Evolutionary conservation across 2,329 filamentous ascomycete species (phyloP), one percentile per base, ranked within the genome.

Genomic region (Neofusicoccum parvum): DNA sequence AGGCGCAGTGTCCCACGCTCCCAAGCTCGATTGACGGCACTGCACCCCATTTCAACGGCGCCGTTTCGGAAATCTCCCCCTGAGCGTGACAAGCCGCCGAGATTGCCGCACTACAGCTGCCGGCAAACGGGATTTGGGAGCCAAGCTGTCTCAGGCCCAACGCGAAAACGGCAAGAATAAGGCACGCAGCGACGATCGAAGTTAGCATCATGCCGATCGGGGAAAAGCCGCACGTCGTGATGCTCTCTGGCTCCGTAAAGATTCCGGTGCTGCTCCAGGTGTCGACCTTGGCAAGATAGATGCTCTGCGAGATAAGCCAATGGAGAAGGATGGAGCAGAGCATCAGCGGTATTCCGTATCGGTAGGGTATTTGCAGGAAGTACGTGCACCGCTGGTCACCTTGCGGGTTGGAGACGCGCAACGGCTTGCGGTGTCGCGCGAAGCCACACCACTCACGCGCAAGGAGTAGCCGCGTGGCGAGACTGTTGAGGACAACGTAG

Each of bases 391-490:
- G 12, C 10, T 59, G 54, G 23, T 36, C n/a, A 80, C 0, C 75
- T 80, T 3, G 67, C 71, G 14, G 80, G 72, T 54, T 82, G 80
- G 77, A 79, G 0, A 81, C 79, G 2, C 80, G 73, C 1, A 82
- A 74, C 0, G 69, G 62, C 65, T 79, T 81, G 1, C 71, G 68
- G 0, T 20, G 32, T 20, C n/a, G 56, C 27, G 56, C 41, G 10
- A 36, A 20, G 12, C 27, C 32, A 37, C 41, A 36, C 72, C 80
- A 87, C 72, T 87, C 85, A 3, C 74, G 69, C 0, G 79, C 80
- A 0, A 81, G 69, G 1, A 83, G 74, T 74, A 85, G 83, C 3
- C 71, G 76, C 0, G 81, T 86, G 23, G 81, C 73, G 6, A 84
- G 72, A 3, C 73, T 72, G 67, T 84, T 84, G 72, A 79, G 81